A percentile compares a stretch with the other conserved stretches of the same genome.
These are phyloP conservation scores for Coccomyxa sp. DNA, from an alignment of 139 green algal species.

Conservation along the genomic window DNA sequence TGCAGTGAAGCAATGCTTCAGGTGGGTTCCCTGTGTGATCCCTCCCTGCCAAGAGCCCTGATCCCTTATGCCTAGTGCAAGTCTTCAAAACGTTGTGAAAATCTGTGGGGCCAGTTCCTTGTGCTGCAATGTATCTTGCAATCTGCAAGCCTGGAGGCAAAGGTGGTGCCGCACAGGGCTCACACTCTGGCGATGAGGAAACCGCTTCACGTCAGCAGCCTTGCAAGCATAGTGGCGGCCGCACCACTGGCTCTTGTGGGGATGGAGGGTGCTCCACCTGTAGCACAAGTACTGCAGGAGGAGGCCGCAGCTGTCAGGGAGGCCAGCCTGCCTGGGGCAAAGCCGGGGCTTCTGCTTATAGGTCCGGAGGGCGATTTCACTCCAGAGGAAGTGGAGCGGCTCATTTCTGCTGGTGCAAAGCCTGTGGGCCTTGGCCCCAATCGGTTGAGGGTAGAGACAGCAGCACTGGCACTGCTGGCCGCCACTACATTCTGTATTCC, in stretches of 20 bases:
- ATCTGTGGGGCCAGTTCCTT: too few relatives aligned
- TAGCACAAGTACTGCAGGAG: constrained; percentile 26
- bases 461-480: constrained; percentile 71
- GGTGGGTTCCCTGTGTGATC: background rate
- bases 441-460: constrained; percentile 81
- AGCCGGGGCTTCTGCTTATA: constrained; percentile 44
- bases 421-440: constrained; percentile 66
- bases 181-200: constrained; percentile 48
- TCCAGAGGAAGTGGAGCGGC: constrained; percentile 43
- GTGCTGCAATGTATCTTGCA: too few relatives aligned
- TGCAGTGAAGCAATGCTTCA: constrained; percentile 82
- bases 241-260: constrained; percentile 34
- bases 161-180: constrained; percentile 12
- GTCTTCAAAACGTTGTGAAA: too few relatives aligned
- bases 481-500: constrained; percentile 31
- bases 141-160: too few relatives aligned
- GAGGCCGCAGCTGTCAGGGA: background rate
- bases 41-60: too few relatives aligned
- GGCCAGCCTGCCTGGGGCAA: background rate
- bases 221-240: constrained; percentile 10
- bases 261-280: constrained; percentile 39
- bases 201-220: constrained; percentile 26
- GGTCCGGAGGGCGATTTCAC: constrained; percentile 91
- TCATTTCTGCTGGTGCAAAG: constrained; percentile 50
- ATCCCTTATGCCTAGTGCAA: too few relatives aligned